Evolutionary conservation across 2,329 filamentous ascomycete genomes (phyloP).

Genomic region (Paecilomyces fulvus): DNA sequence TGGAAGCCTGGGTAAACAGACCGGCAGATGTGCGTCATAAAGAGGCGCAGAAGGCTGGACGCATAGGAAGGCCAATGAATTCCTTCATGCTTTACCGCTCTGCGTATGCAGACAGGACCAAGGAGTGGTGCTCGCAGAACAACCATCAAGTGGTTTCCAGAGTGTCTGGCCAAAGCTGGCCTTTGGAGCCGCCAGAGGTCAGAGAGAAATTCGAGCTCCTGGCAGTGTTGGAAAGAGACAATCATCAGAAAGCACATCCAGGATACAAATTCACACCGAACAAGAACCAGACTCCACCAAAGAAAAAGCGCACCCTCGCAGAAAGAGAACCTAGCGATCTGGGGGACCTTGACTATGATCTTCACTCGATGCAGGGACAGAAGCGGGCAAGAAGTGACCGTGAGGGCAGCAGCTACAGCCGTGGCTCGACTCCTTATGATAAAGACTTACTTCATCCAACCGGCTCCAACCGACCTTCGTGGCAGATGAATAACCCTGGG

Average conservation of each 20-base stretch:
- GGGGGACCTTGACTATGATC: constrained; percentile 18
- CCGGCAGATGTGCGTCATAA: constrained; percentile 54
- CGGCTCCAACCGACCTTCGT: constrained; percentile 39
- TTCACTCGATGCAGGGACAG: constrained; percentile 12
- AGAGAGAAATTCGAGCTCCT: constrained; percentile 68
- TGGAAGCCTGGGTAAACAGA: constrained; percentile 70
- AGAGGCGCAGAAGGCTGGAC: constrained; percentile 66
- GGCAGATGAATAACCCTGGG: constrained; percentile 45
- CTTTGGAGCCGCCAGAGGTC: constrained; percentile 64
- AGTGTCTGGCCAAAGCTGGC: constrained; percentile 82
- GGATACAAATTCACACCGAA: constrained; percentile 90
- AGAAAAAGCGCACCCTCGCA: constrained; percentile 39
- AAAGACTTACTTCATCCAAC: constrained; percentile 14
- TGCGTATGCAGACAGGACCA: constrained; percentile 79
- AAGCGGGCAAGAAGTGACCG: constrained; percentile 18
- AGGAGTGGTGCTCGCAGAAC: constrained; percentile 70
- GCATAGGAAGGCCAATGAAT: constrained; percentile 90
- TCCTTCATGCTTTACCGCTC: constrained; percentile 97
- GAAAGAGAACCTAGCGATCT: constrained; percentile 34
- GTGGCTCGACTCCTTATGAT: constrained; percentile 28
- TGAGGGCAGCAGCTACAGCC: constrained; percentile 21
- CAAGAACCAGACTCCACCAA: constrained; percentile 48
- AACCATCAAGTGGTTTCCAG: constrained; percentile 91
- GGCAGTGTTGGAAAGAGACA: constrained; percentile 71
- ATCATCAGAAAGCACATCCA: constrained; percentile 78